These are phyloP conservation scores for Aspergillaceae sp. DNA, from an alignment of 2,329 filamentous ascomycete genomes.

Conservation along the genomic window DNA sequence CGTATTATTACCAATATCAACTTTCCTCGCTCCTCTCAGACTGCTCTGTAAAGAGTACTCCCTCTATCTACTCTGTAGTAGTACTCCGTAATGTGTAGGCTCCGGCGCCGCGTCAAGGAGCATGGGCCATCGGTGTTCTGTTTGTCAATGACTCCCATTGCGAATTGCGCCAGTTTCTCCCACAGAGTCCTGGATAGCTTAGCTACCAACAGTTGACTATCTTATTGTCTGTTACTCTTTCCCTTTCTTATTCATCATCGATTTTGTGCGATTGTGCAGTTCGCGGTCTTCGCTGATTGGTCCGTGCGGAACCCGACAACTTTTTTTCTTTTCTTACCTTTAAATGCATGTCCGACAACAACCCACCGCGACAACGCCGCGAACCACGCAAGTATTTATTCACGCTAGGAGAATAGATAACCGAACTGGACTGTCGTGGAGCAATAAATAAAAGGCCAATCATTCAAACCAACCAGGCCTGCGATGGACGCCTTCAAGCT, in stretches of 20 bases:
- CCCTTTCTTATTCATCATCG: too few relatives aligned
- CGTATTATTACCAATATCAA: too few relatives aligned
- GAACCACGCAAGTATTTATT: background rate
- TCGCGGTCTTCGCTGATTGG: slow-evolving; percentile 24
- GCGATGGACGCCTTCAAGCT: slow-evolving; percentile 40
- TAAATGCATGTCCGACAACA: slow-evolving; percentile 1
- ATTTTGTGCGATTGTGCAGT: background rate
- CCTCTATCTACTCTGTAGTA: slow-evolving; percentile 2
- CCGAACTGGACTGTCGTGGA: background rate
- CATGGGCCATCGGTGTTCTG: too few relatives aligned
- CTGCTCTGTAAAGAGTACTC: background rate
- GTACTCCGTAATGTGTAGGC: background rate
- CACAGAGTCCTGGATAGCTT: too few relatives aligned
- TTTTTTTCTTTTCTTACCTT: slow-evolving; percentile 16
- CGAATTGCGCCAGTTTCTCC: too few relatives aligned
- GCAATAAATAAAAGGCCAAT: background rate
- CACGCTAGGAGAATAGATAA: background rate
- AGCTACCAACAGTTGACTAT: too few relatives aligned
- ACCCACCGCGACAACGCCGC: background rate
- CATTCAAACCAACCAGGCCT: slow-evolving; percentile 1
- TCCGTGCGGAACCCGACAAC: slow-evolving; percentile 15
- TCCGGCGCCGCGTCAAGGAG: too few relatives aligned
- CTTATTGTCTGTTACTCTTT: too few relatives aligned
- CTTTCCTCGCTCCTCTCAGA: too few relatives aligned
- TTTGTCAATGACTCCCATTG: too few relatives aligned